Conservation (phyloP, 768 basidiomycete species). For the Chalciporus sphaerocephalus region DNA sequence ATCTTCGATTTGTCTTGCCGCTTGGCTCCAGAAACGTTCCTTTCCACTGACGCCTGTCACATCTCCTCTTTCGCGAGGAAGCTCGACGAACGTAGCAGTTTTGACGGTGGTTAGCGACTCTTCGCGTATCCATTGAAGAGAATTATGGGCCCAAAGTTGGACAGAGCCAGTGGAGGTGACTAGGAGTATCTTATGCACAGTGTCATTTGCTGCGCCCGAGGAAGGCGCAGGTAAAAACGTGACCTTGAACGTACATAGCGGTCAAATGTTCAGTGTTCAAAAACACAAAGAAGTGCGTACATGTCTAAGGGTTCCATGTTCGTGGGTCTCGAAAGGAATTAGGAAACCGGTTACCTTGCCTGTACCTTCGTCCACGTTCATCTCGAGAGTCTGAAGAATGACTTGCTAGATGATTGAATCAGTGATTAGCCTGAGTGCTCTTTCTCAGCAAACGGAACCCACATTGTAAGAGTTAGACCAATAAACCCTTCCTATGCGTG, state of each 20-base stretch:
- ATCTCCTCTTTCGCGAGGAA: slow-evolving; percentile 52
- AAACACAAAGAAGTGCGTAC: slow-evolving; percentile 37
- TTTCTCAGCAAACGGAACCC: slow-evolving; percentile 19
- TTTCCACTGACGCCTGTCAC: slow-evolving; percentile 4
- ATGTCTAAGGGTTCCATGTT: slow-evolving; percentile 65
- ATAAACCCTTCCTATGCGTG: slow-evolving; percentile 58
- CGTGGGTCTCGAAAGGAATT: slow-evolving; percentile 61
- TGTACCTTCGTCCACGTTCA: slow-evolving; percentile 43
- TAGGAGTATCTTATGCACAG: slow-evolving; percentile 42
- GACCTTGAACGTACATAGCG: slow-evolving; percentile 33
- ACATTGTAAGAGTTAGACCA: slow-evolving; percentile 61
- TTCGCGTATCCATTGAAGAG: slow-evolving; percentile 72
- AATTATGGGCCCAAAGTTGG: slow-evolving; percentile 64
- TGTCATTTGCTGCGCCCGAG: slow-evolving; percentile 33
- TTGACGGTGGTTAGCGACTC: slow-evolving; percentile 67
- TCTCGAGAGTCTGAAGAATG: slow-evolving; percentile 48
- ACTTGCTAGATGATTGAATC: slow-evolving; percentile 41
- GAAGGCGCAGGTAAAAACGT: slow-evolving; percentile 47
- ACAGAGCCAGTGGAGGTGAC: slow-evolving; percentile 75
- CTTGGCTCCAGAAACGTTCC: slow-evolving; percentile 49
- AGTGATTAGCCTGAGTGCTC: neutral
- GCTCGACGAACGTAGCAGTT: slow-evolving; percentile 68
- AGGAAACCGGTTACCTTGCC: slow-evolving; percentile 48
- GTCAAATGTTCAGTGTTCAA: neutral
- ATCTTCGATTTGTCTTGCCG: slow-evolving; percentile 55